Conservation (phyloP, 164 flowering plant genomes). For the Piper longum region DNA sequence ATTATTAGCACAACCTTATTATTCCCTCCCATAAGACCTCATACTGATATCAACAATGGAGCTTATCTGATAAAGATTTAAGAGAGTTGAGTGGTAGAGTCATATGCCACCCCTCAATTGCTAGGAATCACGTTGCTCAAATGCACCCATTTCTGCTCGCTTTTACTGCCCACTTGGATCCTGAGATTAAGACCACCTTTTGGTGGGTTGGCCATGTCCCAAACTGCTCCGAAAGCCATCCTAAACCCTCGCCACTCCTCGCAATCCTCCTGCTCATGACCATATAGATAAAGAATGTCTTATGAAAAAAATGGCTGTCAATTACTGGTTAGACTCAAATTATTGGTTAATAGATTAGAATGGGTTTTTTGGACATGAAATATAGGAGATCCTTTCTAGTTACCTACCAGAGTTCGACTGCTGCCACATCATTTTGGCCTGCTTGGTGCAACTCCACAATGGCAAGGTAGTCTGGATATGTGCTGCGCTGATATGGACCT, state of each 20-base stretch:
- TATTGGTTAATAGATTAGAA: too few species aligned
- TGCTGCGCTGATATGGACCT: slow-evolving; percentile 59
- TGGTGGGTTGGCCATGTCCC: slow-evolving; percentile 30
- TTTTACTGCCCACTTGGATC: slow-evolving; percentile 31
- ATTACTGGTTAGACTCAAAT: too few species aligned
- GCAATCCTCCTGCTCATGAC: slow-evolving; percentile 40
- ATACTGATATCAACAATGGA: too few species aligned
- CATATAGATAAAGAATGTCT: neutral
- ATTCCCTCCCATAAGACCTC: too few species aligned
- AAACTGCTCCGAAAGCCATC: slow-evolving; percentile 42
- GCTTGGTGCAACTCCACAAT: slow-evolving; percentile 40
- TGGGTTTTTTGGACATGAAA: too few species aligned
- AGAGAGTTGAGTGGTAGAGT: slow-evolving; percentile 36
- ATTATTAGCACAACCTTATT: too few species aligned
- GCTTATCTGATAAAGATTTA: neutral
- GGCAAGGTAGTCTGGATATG: slow-evolving; percentile 54
- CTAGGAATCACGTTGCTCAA: slow-evolving; percentile 30
- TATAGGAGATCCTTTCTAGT: neutral
- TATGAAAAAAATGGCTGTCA: too few species aligned
- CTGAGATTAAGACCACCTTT: slow-evolving; percentile 33
- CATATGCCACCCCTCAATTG: slow-evolving; percentile 55
- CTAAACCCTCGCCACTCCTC: slow-evolving; percentile 61
- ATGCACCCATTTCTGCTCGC: slow-evolving; percentile 32
- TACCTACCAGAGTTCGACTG: slow-evolving; percentile 68
- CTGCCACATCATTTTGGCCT: slow-evolving; percentile 40